These are phyloP conservation scores for Eutrema heterophyllum DNA, from an alignment of 345 rosid species.

Conservation along the genomic window DNA sequence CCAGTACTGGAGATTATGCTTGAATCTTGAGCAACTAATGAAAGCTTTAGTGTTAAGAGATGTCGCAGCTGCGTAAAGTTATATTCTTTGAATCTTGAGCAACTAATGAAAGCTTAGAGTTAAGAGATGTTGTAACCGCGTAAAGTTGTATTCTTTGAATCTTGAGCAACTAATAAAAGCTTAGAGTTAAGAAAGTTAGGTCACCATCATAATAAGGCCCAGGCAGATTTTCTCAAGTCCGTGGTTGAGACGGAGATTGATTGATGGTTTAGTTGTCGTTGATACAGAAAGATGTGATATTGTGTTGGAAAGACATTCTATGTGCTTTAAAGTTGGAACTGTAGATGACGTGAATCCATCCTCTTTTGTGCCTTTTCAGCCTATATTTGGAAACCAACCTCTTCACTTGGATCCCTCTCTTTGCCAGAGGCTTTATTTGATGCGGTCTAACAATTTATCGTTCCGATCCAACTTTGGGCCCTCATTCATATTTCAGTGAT, in stretches of 20 bases:
- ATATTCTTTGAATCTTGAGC: not conserved
- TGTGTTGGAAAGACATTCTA: not conserved
- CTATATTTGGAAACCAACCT: not conserved
- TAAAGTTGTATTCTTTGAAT: too few species aligned
- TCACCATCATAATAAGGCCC: too few species aligned
- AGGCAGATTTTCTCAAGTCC: too few species aligned
- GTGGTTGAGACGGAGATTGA: too few species aligned
- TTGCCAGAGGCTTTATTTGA: not conserved
- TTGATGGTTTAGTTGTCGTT: not conserved
- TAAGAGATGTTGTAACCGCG: too few species aligned
- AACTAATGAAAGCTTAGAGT: not conserved
- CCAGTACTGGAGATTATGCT: not conserved
- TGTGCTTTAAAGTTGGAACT: not conserved
- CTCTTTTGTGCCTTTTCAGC: not conserved
- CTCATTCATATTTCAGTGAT: not conserved
- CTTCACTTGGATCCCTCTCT: not conserved
- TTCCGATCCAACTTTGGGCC: not conserved
- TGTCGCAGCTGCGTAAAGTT: not conserved
- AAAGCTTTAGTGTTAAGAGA: not conserved
- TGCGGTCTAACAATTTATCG: not conserved
- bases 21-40: not conserved
- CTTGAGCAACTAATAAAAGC: too few species aligned
- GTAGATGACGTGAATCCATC: not conserved
- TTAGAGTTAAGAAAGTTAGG: too few species aligned
- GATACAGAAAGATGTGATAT: not conserved